Conservation (phyloP, 192 early-diverging fungal species). For the Entomortierella beljakovae region DNA sequence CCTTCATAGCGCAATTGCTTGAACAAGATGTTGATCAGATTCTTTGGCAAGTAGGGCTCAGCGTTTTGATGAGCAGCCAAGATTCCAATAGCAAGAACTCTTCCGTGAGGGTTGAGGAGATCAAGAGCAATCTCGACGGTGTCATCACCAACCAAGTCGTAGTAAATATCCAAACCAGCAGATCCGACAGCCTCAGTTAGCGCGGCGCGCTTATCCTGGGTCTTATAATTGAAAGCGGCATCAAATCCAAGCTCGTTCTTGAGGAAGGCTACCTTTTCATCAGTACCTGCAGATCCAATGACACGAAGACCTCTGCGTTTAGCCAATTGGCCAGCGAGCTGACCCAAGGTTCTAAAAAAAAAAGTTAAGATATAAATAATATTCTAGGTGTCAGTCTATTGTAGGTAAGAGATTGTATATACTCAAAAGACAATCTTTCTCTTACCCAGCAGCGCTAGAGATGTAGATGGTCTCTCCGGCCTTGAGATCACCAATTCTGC, state of each 20-base stretch:
- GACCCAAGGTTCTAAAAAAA: slow-evolving; percentile 70
- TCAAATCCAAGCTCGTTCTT: slow-evolving; percentile 80
- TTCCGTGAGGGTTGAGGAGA: slow-evolving; percentile 27
- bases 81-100: slow-evolving; percentile 19
- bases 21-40: slow-evolving; percentile 26
- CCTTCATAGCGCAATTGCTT: slow-evolving; percentile 46
- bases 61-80: slow-evolving; percentile 23
- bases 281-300: slow-evolving; percentile 85
- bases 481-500: slow-evolving; percentile 77
- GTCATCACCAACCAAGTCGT: slow-evolving; percentile 81
- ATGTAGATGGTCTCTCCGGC: slow-evolving; percentile 83
- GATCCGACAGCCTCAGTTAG: slow-evolving; percentile 15
- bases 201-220: slow-evolving; percentile 36
- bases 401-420: too few species aligned
- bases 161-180: slow-evolving; percentile 82
- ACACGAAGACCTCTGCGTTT: slow-evolving; percentile 84
- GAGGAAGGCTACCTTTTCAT: slow-evolving; percentile 86
- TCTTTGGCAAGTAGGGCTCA: slow-evolving; percentile 10
- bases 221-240: slow-evolving; percentile 95
- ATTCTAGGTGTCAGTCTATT: background rate
- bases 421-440: background rate
- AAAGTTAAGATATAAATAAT: background rate
- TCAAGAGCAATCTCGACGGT: slow-evolving; percentile 28
- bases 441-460: slow-evolving; percentile 77
- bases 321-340: slow-evolving; percentile 81